phyloP scores from a whole-genome alignment of 495 filamentous ascomycete genomes.

The Podospora bellae-mahoneyi region DNA sequence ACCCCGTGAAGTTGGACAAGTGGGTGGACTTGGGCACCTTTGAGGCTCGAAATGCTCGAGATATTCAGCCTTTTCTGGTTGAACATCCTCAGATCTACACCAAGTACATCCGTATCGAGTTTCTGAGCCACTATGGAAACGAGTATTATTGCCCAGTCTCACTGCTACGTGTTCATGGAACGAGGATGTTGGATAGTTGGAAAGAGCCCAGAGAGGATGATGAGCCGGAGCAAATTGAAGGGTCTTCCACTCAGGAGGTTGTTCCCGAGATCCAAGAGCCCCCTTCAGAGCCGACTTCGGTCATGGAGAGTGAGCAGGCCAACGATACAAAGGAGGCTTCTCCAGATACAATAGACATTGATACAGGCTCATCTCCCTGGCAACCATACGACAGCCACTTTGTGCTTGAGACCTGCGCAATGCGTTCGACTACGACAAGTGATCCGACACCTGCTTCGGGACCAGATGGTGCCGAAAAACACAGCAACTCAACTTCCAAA shows the following conservation, averaged over 20 bases:
- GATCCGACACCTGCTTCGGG: constrained; percentile 26
- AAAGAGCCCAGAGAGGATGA: constrained; percentile 55
- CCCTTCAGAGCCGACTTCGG: constrained; percentile 15
- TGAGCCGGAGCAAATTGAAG: constrained; percentile 42
- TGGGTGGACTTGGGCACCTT: constrained; percentile 89
- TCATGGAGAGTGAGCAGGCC: not conserved
- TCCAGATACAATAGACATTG: not conserved
- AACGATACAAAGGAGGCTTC: constrained; percentile 13
- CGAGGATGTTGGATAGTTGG: constrained; percentile 92
- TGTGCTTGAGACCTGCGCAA: constrained; percentile 21
- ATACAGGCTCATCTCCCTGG: constrained; percentile 33
- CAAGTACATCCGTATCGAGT: constrained; percentile 85
- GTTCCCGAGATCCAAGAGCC: constrained; percentile 32
- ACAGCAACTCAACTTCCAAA: constrained; percentile 4
- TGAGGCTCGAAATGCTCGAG: constrained; percentile 84
- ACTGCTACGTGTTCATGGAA: constrained; percentile 86
- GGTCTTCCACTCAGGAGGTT: constrained; percentile 20
- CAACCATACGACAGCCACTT: constrained; percentile 20
- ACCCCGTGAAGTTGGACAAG: constrained; percentile 86
- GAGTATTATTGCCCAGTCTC: constrained; percentile 96
- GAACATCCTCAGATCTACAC: constrained; percentile 95
- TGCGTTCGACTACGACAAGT: constrained; percentile 29
- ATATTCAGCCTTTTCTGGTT: constrained; percentile 89
- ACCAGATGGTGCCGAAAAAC: constrained; percentile 7
- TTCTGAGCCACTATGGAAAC: constrained; percentile 88